These are phyloP conservation scores for Salix brachista DNA, from an alignment of 345 rosid genomes.

Conservation along the genomic window DNA sequence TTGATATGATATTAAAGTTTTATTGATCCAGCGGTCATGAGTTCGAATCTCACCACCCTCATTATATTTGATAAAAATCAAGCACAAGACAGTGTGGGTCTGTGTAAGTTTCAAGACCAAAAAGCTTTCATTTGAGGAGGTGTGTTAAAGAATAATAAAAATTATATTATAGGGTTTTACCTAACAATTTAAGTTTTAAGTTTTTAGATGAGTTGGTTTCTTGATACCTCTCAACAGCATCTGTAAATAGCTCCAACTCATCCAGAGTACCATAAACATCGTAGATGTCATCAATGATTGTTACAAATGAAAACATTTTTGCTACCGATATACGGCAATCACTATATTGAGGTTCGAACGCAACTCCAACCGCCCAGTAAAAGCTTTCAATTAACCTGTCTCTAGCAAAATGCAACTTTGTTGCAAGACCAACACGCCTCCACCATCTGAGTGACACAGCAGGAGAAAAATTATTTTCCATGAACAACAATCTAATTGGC, in stretches of 20 bases:
- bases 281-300: constrained; percentile 18
- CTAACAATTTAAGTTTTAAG: too few species aligned
- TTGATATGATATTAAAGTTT: too few species aligned
- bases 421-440: constrained; percentile 7
- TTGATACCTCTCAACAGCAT: constrained; percentile 19
- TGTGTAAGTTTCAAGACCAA: too few species aligned
- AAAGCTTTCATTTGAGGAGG: too few species aligned
- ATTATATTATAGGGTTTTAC: too few species aligned
- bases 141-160: too few species aligned
- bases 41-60: too few species aligned
- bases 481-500: not conserved
- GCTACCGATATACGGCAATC: constrained; percentile 10
- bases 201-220: too few species aligned
- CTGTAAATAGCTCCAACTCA: constrained; percentile 20
- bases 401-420: constrained; percentile 15
- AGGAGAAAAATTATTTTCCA: not conserved
- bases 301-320: constrained; percentile 3
- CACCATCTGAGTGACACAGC: constrained; percentile 20
- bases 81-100: too few species aligned
- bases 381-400: constrained; percentile 11
- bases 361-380: constrained; percentile 15
- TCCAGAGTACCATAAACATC: constrained; percentile 19
- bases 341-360: constrained; percentile 2
- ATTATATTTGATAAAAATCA: too few species aligned
- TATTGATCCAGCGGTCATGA: too few species aligned